A percentile compares a stretch with the other conserved stretches of the same genome.
phyloP scores from a whole-genome alignment of 305 asterid species.

The Ilex paraguariensis region DNA sequence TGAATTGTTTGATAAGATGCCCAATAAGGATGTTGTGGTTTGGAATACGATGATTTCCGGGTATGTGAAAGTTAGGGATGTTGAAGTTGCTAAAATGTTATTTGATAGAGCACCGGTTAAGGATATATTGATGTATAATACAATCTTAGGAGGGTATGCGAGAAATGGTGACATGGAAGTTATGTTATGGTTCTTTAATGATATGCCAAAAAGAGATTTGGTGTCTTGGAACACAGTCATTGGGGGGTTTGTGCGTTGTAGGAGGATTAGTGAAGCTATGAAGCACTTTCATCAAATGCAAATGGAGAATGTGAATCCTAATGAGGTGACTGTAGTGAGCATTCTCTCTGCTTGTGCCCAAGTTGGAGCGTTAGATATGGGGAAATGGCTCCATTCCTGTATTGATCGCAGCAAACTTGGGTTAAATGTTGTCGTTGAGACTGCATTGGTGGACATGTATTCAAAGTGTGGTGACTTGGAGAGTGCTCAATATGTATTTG shows the following conservation, averaged over 20 bases:
- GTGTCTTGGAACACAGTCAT: conserved; percentile 11
- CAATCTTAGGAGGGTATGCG: conserved; percentile 15
- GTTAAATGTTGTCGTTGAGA: background rate
- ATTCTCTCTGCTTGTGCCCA: conserved; percentile 7
- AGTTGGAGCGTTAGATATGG: background rate
- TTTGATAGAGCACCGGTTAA: conserved; percentile 19
- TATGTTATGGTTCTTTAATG: no score
- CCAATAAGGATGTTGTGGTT: conserved; percentile 11
- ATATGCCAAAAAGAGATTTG: background rate
- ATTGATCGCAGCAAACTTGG: background rate
- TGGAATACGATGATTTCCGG: conserved; percentile 17
- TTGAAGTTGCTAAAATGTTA: conserved; percentile 9
- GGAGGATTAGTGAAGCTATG: background rate
- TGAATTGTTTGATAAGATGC: conserved; percentile 6
- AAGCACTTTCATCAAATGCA: background rate
- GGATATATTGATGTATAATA: conserved; percentile 18
- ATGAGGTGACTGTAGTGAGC: background rate
- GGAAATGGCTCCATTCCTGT: background rate
- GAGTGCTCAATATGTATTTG: conserved; percentile 15
- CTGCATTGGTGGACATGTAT: conserved; percentile 18
- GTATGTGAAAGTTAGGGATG: conserved; percentile 15
- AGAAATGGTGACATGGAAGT: conserved; percentile 10
- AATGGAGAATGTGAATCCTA: background rate
- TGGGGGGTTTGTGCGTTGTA: no score
- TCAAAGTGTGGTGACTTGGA: conserved; percentile 17